Conservation (phyloP, 495 filamentous ascomycete genomes). For the Aspergillus coremiiformis region DNA sequence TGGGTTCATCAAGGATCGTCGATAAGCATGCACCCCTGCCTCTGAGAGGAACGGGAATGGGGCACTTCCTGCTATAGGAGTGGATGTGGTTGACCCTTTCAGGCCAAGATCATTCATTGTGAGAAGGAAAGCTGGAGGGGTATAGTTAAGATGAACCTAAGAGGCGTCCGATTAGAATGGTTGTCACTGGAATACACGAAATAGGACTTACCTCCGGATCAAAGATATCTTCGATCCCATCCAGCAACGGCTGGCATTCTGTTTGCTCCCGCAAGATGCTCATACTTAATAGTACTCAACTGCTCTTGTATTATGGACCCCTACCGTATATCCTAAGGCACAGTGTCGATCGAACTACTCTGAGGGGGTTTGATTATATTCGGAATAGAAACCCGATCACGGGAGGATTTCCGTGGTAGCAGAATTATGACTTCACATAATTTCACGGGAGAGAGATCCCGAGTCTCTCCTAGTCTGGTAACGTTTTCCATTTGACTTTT, state of each 20-base stretch:
- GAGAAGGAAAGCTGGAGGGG: not conserved
- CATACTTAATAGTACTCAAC: too few species aligned
- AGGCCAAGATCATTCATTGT: not conserved
- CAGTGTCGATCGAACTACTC: too few species aligned
- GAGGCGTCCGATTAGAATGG: not conserved
- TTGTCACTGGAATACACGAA: not conserved
- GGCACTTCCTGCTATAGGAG: slow-evolving; percentile 16
- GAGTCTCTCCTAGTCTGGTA: not conserved
- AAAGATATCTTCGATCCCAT: not conserved
- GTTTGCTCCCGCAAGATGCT: not conserved
- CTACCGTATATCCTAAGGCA: too few species aligned
- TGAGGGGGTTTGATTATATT: too few species aligned
- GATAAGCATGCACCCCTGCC: slow-evolving; percentile 17
- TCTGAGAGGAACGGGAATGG: slow-evolving; percentile 17
- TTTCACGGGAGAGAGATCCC: too few species aligned
- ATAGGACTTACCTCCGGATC: not conserved
- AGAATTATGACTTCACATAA: too few species aligned
- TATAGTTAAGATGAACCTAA: not conserved
- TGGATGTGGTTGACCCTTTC: not conserved
- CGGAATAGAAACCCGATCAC: not conserved
- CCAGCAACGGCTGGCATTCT: not conserved
- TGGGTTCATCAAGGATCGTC: slow-evolving; percentile 13
- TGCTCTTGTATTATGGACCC: too few species aligned
- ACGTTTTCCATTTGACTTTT: not conserved
- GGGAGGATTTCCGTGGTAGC: not conserved